Base-by-base conservation (phyloP, 2,329 filamentous ascomycete species). In the Ophiocordyceps robertsii region DNA sequence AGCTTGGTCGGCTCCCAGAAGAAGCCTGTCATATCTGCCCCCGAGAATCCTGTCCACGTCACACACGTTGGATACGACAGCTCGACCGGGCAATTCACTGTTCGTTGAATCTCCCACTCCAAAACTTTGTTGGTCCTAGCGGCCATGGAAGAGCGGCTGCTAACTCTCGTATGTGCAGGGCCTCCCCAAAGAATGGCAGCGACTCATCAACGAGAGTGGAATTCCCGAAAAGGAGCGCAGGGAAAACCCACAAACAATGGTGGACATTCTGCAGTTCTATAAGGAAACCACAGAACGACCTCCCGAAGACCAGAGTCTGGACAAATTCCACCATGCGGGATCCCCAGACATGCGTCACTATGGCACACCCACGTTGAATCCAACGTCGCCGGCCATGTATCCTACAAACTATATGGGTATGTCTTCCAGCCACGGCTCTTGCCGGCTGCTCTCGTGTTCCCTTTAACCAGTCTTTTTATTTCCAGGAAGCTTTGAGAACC, bases 41-140 rank as follows among this genome's bases (percentile, higher is more conserved):
- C 92, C 43, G 89, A 95, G 63, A 96, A 98, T 56, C 92, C 92
- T 39, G 88, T 96, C 46, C 92, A 96, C 65, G 86, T 98, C 54
- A 96, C 90, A 44, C 92, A 98, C 63, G 92, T 98, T 51, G 90
- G 90, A 53, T 95, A 95, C 61, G 90, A 98, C 64, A 94, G 92
- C 65, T 76, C 85, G 55, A 96, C 92, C 4, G 92, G 92, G 51
- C 86, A 95, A 65, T 98, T 95, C 62, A 96, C 90, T 44, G 88
- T 94, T 72, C 33, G 33, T 36, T 57, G 81, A 75, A 13, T 42
- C 43, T 19, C 41, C 38, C 29, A 45, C 43, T 42, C 21, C 29
- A 37, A 32, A 39, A 45, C 42, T 37, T 43, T 43, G 16, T 27
- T n/a, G 1, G 12, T 37, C 9, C 4, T 41, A 27, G 24, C 24